Evolutionary conservation across 495 filamentous ascomycete genomes (phyloP).

Genomic region (Xylaria scruposa): DNA sequence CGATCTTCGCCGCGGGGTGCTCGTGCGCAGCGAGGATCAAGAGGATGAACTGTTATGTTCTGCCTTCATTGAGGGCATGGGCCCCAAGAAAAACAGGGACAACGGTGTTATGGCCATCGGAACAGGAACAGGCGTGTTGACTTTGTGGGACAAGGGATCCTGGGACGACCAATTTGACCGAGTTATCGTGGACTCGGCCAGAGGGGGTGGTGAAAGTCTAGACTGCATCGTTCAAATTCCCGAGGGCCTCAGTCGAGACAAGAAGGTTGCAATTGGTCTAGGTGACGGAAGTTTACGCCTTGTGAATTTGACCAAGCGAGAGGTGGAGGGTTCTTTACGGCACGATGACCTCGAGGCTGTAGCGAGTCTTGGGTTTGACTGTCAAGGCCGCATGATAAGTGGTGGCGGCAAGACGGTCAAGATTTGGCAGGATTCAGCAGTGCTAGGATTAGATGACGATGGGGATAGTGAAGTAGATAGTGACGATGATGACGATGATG

Average conservation of each 20-base stretch:
- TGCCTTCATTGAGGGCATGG: constrained; percentile 71
- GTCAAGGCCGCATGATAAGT: constrained; percentile 81
- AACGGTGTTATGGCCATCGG: constrained; percentile 83
- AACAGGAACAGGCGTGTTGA: constrained; percentile 77
- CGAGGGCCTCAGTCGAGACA: constrained; percentile 67
- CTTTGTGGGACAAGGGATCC: constrained; percentile 88
- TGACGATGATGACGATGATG: constrained; percentile 50
- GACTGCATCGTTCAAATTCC: constrained; percentile 74
- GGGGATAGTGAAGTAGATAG: constrained; percentile 53
- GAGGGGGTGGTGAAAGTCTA: constrained; percentile 67
- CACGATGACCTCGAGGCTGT: constrained; percentile 89
- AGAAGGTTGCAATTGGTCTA: constrained; percentile 74
- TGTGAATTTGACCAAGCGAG: constrained; percentile 51
- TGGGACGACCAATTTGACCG: constrained; percentile 96
- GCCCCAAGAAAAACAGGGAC: constrained; percentile 63
- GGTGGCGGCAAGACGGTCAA: constrained; percentile 84
- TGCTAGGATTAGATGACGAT: constrained; percentile 44
- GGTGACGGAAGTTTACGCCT: constrained; percentile 69
- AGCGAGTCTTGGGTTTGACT: constrained; percentile 79
- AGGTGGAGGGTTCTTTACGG: constrained; percentile 57
- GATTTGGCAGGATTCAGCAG: constrained; percentile 73
- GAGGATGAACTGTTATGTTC: constrained; percentile 90
- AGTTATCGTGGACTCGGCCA: constrained; percentile 71
- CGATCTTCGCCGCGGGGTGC: constrained; percentile 80
- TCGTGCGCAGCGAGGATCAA: constrained; percentile 88